phyloP scores from a whole-genome alignment of 805 yeast species.

The Zygosaccharomyces bailii region DNA sequence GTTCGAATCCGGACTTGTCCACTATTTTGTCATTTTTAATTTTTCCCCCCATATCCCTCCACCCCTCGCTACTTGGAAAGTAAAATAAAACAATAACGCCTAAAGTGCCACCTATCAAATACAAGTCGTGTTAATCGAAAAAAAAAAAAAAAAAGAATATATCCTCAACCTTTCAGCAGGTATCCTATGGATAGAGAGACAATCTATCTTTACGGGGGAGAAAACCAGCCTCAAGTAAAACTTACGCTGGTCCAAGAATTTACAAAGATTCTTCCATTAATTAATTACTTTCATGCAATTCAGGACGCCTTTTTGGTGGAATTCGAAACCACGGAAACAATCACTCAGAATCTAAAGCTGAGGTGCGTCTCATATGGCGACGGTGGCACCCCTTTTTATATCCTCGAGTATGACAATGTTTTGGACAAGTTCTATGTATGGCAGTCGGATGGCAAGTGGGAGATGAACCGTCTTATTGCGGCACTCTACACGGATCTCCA shows the following conservation, averaged over 20 bases:
- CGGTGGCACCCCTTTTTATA: constrained; percentile 24
- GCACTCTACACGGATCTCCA: constrained; percentile 13
- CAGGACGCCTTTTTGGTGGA: constrained; percentile 30
- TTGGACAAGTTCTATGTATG: constrained; percentile 25
- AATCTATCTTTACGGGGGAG: constrained; percentile 28
- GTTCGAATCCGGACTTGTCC: constrained; percentile 81
- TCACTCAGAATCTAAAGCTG: constrained; percentile 32
- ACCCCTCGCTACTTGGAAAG: not conserved
- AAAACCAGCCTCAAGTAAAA: constrained; percentile 25
- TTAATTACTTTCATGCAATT: constrained; percentile 21
- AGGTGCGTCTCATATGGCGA: constrained; percentile 19
- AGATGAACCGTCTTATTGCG: constrained; percentile 22
- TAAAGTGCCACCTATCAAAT: too few species aligned
- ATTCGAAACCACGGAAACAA: constrained; percentile 26
- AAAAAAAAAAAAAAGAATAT: too few species aligned
- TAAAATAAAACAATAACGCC: not conserved
- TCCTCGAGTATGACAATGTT: constrained; percentile 28
- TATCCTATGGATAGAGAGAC: constrained; percentile 16
- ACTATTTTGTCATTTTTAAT: constrained; percentile 26
- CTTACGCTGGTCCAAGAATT: constrained; percentile 25
- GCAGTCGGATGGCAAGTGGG: constrained; percentile 31
- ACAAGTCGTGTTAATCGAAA: too few species aligned
- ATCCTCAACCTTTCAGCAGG: not conserved
- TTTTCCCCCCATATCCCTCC: not conserved
- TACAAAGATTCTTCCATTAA: constrained; percentile 12